Evolutionary conservation across 1,284 basidiomycete species (phyloP).

Genomic region (Ceratobasidium sp.): DNA sequence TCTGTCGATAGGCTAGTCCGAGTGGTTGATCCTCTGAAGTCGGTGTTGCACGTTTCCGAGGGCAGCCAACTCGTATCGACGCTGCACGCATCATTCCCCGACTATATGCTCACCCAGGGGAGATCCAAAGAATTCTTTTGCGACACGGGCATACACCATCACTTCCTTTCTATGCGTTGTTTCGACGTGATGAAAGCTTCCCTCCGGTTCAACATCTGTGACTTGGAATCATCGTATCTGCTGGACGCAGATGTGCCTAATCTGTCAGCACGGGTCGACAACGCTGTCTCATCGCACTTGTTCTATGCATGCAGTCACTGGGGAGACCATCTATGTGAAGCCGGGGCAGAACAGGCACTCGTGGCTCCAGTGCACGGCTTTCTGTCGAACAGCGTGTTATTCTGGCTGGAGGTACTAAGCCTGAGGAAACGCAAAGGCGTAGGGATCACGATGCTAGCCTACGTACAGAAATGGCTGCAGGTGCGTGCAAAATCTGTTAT

Average conservation of each 20-base stretch:
- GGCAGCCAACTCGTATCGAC: not conserved
- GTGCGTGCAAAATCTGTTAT: not conserved
- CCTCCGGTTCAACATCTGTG: slow-evolving; percentile 24
- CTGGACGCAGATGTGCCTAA: no score
- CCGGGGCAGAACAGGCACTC: not conserved
- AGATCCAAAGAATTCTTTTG: not conserved
- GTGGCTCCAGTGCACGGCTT: not conserved
- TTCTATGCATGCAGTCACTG: slow-evolving; percentile 28
- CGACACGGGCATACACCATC: not conserved
- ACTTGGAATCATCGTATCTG: no score
- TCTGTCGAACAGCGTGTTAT: slow-evolving; percentile 21
- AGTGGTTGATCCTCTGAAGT: slow-evolving; percentile 26
- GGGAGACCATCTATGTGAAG: slow-evolving; percentile 23
- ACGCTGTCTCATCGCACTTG: not conserved
- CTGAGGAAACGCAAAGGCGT: no score
- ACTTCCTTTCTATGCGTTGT: not conserved
- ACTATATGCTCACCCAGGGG: slow-evolving; percentile 44
- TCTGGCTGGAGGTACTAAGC: no score
- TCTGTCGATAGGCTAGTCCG: not conserved
- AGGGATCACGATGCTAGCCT: not conserved
- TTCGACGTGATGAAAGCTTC: not conserved
- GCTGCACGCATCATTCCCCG: slow-evolving; percentile 39
- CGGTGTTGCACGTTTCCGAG: slow-evolving; percentile 33
- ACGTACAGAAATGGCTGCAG: not conserved
- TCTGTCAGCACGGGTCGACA: no score